Percentiles rank a stretch among this genome's conserved stretches.
These are phyloP conservation scores for Asclepias syriaca DNA, from an alignment of 257 asterid genomes.

Conservation along the genomic window DNA sequence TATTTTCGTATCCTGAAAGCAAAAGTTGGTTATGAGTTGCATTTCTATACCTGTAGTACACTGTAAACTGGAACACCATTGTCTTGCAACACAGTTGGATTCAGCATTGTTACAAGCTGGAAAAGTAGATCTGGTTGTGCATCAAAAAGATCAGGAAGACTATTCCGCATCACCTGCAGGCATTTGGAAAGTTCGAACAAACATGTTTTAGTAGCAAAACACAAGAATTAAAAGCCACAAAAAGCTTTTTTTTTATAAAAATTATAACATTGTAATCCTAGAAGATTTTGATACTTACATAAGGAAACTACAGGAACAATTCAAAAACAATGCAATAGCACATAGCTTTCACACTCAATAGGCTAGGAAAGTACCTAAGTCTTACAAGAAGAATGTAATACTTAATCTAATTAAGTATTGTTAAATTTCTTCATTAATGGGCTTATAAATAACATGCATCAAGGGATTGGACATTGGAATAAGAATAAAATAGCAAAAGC, in stretches of 20 bases:
- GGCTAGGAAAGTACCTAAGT: conserved; percentile 1
- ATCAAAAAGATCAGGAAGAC: conserved; percentile 94
- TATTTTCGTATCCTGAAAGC: not conserved
- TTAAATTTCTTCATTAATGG: not conserved
- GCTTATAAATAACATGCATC: not conserved
- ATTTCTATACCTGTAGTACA: conserved; percentile 60
- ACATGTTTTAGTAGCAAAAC: not conserved
- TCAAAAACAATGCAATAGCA: not conserved
- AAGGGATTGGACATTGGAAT: not conserved
- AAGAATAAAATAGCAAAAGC: not conserved
- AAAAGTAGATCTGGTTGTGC: conserved; percentile 91
- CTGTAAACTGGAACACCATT: conserved; percentile 93
- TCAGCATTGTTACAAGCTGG: conserved; percentile 96
- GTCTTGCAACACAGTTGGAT: conserved; percentile 79
- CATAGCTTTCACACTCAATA: not conserved
- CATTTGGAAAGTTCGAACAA: conserved; percentile 3
- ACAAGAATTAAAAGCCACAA: not conserved
- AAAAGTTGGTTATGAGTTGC: not conserved
- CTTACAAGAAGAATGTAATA: not conserved
- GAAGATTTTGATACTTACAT: not conserved
- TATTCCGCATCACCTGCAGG: conserved; percentile 72
- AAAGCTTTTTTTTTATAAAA: not conserved
- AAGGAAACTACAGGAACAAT: not conserved
- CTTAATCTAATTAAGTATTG: not conserved
- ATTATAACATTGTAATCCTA: not conserved